phyloP scores from a whole-genome alignment of 2,329 filamentous ascomycete species.

The Penicillium sp. region DNA sequence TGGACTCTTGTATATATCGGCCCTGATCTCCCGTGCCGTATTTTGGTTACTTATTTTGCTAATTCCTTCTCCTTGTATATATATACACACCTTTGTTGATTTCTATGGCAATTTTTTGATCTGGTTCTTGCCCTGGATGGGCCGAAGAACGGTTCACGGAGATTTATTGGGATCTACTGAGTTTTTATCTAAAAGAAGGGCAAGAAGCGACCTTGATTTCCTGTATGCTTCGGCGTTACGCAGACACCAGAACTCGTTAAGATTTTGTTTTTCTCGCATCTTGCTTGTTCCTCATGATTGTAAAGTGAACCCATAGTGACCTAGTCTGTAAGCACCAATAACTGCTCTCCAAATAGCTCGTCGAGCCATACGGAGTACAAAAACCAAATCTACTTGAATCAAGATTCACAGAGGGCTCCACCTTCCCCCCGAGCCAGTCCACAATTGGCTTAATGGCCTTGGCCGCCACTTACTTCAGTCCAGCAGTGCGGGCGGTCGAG shows the following conservation, averaged over 20 bases:
- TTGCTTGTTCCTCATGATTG: background rate
- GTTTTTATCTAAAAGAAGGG: conserved; percentile 15
- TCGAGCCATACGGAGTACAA: no score
- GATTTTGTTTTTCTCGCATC: background rate
- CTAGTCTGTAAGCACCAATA: no score
- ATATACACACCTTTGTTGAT: conserved; percentile 24
- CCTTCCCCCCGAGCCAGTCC: background rate
- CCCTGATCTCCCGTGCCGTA: conserved; percentile 13
- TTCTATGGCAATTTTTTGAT: conserved; percentile 4
- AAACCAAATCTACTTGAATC: no score
- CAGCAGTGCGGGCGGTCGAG: background rate
- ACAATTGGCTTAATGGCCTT: background rate
- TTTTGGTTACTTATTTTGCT: conserved; percentile 10
- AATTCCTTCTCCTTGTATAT: conserved; percentile 26
- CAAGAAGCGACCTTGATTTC: conserved; percentile 18
- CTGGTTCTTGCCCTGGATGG: conserved; percentile 25
- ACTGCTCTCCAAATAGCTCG: no score
- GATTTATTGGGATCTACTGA: conserved; percentile 11
- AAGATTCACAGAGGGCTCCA: background rate
- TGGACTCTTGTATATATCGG: conserved; percentile 23
- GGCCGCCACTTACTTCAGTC: conserved; percentile 1
- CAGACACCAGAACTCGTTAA: conserved; percentile 11
- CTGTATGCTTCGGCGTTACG: conserved; percentile 15
- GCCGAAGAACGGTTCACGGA: conserved; percentile 16
- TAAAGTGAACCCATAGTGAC: background rate